Base-by-base conservation (phyloP, 129 eudicot genomes). In the Artemisia tridentata region DNA sequence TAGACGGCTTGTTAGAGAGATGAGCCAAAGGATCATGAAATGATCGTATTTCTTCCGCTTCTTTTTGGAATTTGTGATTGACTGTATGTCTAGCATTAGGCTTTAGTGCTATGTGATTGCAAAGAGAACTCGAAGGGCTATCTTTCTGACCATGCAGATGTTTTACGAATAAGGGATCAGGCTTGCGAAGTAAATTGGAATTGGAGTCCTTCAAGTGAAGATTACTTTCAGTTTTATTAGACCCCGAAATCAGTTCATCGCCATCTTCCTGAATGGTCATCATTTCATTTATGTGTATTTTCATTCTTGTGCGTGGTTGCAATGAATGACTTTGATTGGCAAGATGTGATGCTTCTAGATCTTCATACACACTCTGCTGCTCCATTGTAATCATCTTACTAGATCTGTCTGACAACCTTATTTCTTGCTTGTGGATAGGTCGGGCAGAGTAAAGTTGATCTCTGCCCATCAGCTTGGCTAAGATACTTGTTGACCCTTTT, bases 401-500 rank as follows among this genome's bases (percentile, higher is more conserved):
- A 29, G 67, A 60, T 54, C 59, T 75, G n/a, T 78, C 86, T 0
- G 74, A 31, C 48, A 66, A 47, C 73, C 65, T 77, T 51, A 43
- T 74, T 34, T 79, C 75, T 52, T 84, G 88, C 74, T 76, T 75
- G 50, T 67, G 75, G 58, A 46, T 45, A 53, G 71, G 68, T 74
- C 63, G 80, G 21, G 77, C 82, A 12, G 84, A 68, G 45, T 86
- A 88, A 66, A 81, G 59, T 49, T 80, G 83, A 73, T 83, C 92
- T 38, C 85, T 86, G 55, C 96, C 96, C 89, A 93, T 88, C 78
- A 93, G 80, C 73, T 78, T 81, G 52, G 92, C 87, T 71, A 93
- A 53, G 52, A 89, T 75, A 74, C 84, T 83, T 12, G 89, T 85
- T 56, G 92, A 29, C 18, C 82, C 67, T 76, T 84, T 83, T 73